Base-by-base conservation (phyloP, 1,139 yeast genomes). In the Taiozyma sp. region DNA sequence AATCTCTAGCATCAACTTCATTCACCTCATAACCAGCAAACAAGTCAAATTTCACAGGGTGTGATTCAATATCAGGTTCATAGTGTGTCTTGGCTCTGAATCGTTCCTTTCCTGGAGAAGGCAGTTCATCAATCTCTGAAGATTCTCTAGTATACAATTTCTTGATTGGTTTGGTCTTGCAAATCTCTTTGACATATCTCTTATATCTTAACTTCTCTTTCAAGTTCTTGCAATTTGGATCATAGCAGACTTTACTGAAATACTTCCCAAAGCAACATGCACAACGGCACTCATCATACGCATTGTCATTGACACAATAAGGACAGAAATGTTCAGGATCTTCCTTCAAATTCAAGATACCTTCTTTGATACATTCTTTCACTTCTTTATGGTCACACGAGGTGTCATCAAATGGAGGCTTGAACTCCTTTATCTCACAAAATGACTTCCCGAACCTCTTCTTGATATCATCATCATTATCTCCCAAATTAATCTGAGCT, bases 251-350 rank as follows among this genome's bases (percentile, higher is more conserved):
- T 28, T 52, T 52, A 24, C 63, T 61, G 49, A 61, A 57, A 45
- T 57, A 60, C 39, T 55, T 55, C 2, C 59, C 64, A 49, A 61
- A 55, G 38, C 63, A 60, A 43, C 64, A 61, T 8, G 64, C 62
- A 51, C 64, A 59, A 13, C 63, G 63, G 43, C 64, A 61, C 43
- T 60, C 63, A 50, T 61, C 64, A 46, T 57, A 59, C 4, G 58
- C 62, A 43, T 61, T 61, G 44, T 59, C 56, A 47, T 60, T 61
- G 23, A 50, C 55, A 50, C 64, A 61, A 36, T 58, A 58, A 1
- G 64, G 64, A 38, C 64, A 61, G 29, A 59, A 58, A 24, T 59
- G 52, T n/a, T 52, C 55, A 3, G 61, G 62, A 42, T 61, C 58
- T 19, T 57, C 52, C 22, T 57, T 51, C 41, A 61, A 50, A 24